Base-by-base conservation (phyloP, 345 rosid genomes). In the Lepidium didymum region DNA sequence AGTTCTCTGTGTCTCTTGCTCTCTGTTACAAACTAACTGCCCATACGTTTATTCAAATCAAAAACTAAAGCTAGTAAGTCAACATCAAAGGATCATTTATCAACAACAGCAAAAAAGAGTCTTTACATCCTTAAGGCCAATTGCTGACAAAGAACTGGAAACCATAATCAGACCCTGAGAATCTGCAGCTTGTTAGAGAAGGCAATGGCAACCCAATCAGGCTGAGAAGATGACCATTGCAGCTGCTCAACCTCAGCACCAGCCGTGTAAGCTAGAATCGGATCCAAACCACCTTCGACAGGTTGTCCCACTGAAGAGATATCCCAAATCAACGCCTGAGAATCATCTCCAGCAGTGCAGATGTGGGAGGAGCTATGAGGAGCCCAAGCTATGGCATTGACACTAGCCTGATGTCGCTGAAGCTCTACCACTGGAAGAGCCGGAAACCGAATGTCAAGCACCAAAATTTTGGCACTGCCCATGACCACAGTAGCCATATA, bases 121-220 rank as follows among this genome's bases (percentile, higher is more conserved):
- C 44, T 34, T 69, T 33, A 69, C 60, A 69, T 50, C 16, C 51
- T 7, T 25, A 10, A 64, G 1, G 34, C 27, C 36, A 64, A 51
- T 37, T 27, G 33, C n/a, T 6, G 6, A 37, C 41, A 58, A 9
- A 46, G 29, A 49, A 7, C 18, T 8, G 27, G 1, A 13, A 58
- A 47, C n/a, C 6, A 45, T 36, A 44, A 14, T 86, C 81, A 92
- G 33, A 92, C 96, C 90, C 96, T 84, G 64, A 92, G 95, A 82
- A 92, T 92, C 82, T 92, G 96, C 67, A 92, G 84, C 89, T 92
- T 92, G n/a, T 86, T 82, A 1, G 98, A 83, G 83, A 92, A 92
- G 9, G 92, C 96, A 51, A 92, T 89, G 7, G 96, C 96, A 62
- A 92, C 98, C 98, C 98, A 92, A 66, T 92, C 98, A 49, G 98